A percentile compares a stretch with the other conserved stretches of the same genome.
Evolutionary conservation across 23 red algal species (phyloP).

Genomic region (Cyanidioschyzon merolae): DNA sequence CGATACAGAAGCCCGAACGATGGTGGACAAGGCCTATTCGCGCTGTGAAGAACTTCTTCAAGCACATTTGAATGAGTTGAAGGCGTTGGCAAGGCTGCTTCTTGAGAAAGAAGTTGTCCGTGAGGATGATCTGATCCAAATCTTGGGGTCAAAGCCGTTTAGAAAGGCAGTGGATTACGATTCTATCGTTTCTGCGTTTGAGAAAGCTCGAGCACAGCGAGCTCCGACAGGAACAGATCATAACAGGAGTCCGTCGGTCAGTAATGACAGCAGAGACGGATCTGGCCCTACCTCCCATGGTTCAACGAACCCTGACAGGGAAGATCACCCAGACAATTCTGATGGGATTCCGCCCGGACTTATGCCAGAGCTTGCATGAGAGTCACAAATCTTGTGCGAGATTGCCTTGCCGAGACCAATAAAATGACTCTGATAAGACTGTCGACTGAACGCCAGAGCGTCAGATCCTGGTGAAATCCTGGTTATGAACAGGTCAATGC

Average conservation of each 20-base stretch:
- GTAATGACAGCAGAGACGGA: neutral
- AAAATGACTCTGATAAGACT: too few species aligned
- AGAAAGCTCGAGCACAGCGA: conserved; percentile 46
- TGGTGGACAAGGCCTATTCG: conserved; percentile 77
- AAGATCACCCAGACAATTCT: neutral
- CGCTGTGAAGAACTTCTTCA: conserved; percentile 59
- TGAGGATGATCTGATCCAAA: conserved; percentile 73
- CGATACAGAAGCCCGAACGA: conserved; percentile 71
- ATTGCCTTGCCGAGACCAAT: too few species aligned
- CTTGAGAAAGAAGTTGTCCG: conserved; percentile 83
- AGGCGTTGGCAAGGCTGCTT: conserved; percentile 46
- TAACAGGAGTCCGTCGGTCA: neutral
- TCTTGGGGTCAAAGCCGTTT: conserved; percentile 56
- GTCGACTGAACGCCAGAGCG: too few species aligned
- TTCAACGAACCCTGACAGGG: neutral
- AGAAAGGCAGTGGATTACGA: conserved; percentile 87
- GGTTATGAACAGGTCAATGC: too few species aligned
- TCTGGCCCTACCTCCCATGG: neutral
- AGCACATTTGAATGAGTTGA: conserved; percentile 52
- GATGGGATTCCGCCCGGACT: neutral
- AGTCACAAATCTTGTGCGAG: too few species aligned
- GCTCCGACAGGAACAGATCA: neutral
- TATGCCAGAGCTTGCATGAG: conserved; percentile 7
- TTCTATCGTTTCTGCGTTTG: conserved; percentile 56
- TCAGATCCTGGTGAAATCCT: too few species aligned